Evolutionary conservation across 1,284 basidiomycete genomes (phyloP).

Genomic region (Sanghuangporus baumii): DNA sequence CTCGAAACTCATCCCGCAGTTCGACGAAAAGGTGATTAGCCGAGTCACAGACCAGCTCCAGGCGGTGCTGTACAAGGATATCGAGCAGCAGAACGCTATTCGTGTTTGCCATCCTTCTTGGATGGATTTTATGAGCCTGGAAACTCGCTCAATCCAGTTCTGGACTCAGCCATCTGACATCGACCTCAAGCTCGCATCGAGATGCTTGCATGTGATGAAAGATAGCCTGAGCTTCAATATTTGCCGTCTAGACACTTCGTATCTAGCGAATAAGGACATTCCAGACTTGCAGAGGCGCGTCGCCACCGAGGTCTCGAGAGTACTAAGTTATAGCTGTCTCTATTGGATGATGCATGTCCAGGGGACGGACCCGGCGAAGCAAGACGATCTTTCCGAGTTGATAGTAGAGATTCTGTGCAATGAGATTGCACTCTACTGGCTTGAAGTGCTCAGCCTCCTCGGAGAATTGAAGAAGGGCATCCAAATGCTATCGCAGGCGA

Average conservation of each 20-base stretch:
- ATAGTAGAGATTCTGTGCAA: background rate
- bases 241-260: conserved; percentile 17
- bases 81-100: background rate
- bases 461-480: conserved; percentile 4
- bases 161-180: conserved; percentile 18
- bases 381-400: background rate
- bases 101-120: conserved; percentile 18
- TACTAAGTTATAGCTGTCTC: conserved; percentile 14
- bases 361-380: background rate
- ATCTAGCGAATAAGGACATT: conserved; percentile 15
- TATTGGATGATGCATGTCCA: conserved; percentile 13
- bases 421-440: conserved; percentile 1
- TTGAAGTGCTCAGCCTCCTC: conserved; percentile 10
- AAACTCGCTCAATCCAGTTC: conserved; percentile 16
- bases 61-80: conserved; percentile 2
- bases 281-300: conserved; percentile 4
- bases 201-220: conserved; percentile 17
- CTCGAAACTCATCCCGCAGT: background rate
- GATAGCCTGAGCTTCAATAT: conserved; percentile 23
- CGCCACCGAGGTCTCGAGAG: background rate
- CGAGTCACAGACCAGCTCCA: background rate
- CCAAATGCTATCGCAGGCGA: background rate
- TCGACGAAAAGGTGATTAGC: background rate
- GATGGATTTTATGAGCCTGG: conserved; percentile 15
- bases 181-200: conserved; percentile 21